Evolutionary conservation across 495 filamentous ascomycete species (phyloP), one percentile per base, ranked within the genome.

Genomic region (Penicillium riverlandense): DNA sequence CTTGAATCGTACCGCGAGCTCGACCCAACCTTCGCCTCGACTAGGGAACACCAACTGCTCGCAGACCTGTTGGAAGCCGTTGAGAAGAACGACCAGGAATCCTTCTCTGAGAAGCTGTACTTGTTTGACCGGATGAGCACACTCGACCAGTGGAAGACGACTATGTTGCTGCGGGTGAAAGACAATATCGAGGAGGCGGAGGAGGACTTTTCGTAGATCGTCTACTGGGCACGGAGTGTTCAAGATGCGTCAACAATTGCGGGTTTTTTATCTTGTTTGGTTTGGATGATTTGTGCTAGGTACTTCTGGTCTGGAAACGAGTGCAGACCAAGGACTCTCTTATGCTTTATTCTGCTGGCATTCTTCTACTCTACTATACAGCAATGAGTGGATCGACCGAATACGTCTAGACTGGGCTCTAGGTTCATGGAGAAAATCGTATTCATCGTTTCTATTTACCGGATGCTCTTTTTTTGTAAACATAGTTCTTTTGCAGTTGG

Each of bases 101-200:
- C 64, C 30, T 97, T 92, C 50, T 80, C 81, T 9, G 88, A 94
- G 56, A 90, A 88, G 67, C 70, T 95, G 40, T 91, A 84, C 67
- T 79, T 86, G 52, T 96, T 72, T 57, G 86, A 95, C 65, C 86
- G 90, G 70, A 74, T 95, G 70, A 90, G 84, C 67, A 87, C 88
- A 69, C 68, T 96, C 55, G 88, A 95, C 58, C 89, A 90, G 71
- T 96, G 91, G 90, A 91, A 95, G 82, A 94, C 85, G 43, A 88
- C 84, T 32, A 75, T 96, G 32, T 66, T 95, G 39, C 62, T 95
- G 54, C 76, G 81, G 55, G 72, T 96, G 55, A 95, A 96, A 79
- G 81, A 80, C 55, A 74, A 68, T 40, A 90, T 94, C 54, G 84
- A 88, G 69, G 78, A 80, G 57, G 74, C 80, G 46, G 82, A 74